Evolutionary conservation across 257 asterid genomes (phyloP).

Genomic region (Primulina huaijiensis): DNA sequence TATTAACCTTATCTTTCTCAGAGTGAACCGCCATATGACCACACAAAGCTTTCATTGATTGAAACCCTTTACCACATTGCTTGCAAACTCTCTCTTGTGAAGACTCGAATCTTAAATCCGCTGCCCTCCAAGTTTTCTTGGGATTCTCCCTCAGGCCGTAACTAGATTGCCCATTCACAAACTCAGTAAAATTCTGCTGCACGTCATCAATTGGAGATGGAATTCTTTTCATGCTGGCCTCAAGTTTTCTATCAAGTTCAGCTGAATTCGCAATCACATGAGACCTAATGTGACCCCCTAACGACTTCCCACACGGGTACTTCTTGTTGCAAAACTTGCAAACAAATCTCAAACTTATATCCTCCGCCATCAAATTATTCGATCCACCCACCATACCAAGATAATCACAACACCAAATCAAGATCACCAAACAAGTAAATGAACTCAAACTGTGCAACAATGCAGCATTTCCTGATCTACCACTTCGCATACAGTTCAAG

Average conservation of each 20-base stretch:
- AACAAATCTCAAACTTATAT: conserved; percentile 50
- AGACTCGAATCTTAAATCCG: conserved; percentile 38
- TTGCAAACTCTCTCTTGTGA: conserved; percentile 64
- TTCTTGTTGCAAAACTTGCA: too few species aligned
- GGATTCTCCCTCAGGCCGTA: conserved; percentile 88
- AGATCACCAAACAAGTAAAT: conserved; percentile 25
- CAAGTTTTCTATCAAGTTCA: conserved; percentile 47
- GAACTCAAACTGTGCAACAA: conserved; percentile 26
- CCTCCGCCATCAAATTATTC: conserved; percentile 40
- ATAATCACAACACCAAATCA: conserved; percentile 15
- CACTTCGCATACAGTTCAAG: not conserved
- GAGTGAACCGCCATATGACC: conserved; percentile 99
- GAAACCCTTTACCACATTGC: conserved; percentile 94
- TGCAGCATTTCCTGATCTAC: conserved; percentile 31
- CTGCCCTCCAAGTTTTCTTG: conserved; percentile 74
- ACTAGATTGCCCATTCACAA: conserved; percentile 42
- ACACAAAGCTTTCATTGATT: conserved; percentile 83
- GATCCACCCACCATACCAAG: conserved; percentile 25
- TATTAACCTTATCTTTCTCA: conserved; percentile 48
- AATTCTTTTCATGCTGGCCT: conserved; percentile 37
- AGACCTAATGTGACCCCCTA: too few species aligned
- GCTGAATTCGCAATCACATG: conserved; percentile 51
- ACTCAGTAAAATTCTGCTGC: conserved; percentile 28
- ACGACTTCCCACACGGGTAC: too few species aligned
- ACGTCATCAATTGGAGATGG: conserved; percentile 27